Base-by-base conservation (phyloP, 441 rosid species). In the Metrosideros polymorpha region DNA sequence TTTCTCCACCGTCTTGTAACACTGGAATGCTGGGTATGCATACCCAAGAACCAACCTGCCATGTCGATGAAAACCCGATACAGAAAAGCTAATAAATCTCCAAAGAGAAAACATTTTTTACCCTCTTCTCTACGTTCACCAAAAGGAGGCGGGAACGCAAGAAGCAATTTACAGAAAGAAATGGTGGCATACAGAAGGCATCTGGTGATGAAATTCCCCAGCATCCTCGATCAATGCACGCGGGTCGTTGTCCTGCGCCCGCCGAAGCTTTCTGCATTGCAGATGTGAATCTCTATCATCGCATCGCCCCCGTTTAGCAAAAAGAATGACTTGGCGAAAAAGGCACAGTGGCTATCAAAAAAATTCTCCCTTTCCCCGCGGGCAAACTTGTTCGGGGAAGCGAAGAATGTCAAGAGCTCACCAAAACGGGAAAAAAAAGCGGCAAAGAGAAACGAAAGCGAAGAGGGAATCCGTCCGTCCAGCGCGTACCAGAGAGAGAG, bases 21-120 rank as follows among this genome's bases (percentile, higher is more conserved):
- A 96, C 88, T 91, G 94, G 84, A 94, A 92, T 30, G 97, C 99
- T 2, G 99, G 99, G 88, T 93, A 96, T 12, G 94, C 95, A 91
- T 93, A 95, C 83, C 98, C 99, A 57, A 95, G 92, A 89, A 94
- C 84, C 94, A 94, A 86, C 89, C 98, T 95, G 91, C 24, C 35
- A 25, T 53, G 30, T 29, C 12, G 55, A 79, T 27, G 12, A 43
- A 3, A 50, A 47, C 63, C 42, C 53, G 82, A 56, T 50, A 42
- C 3, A 25, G 42, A n/a, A 12, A 30, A 54, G 79, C 55, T 32
- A 35, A 29, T 55, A 27, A 13, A 1, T 52, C 7, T 30, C 35
- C 49, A 57, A 17, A 19, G 42, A 25, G 35, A 32, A 19, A 66
- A 39, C 47, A 53, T 22, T 17, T 50, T 22, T 50, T 9, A 17